Percentiles rank a stretch among this genome's conserved stretches.
phyloP scores from a whole-genome alignment of 2,329 filamentous ascomycete genomes.

The Alternaria postmessia region DNA sequence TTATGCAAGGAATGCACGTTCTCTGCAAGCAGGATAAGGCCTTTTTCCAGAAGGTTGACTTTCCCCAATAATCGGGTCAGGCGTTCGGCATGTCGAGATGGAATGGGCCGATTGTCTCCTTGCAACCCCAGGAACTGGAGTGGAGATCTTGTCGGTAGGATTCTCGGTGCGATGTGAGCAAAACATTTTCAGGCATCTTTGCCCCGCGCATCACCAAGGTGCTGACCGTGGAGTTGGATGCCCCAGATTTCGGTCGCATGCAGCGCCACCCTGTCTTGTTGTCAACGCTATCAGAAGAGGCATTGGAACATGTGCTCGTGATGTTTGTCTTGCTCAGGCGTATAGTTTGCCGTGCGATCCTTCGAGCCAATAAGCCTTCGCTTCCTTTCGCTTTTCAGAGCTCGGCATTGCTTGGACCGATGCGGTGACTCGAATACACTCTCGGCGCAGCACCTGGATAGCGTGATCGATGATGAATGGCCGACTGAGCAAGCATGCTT shows the following conservation, averaged over 20 bases:
- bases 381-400: slow-evolving; percentile 1
- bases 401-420: slow-evolving; percentile 5
- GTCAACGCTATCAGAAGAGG: not conserved
- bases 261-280: slow-evolving; percentile 8
- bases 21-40: not conserved
- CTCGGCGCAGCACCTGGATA: slow-evolving; percentile 1
- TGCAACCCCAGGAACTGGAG: slow-evolving; percentile 7
- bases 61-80: not conserved
- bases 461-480: not conserved
- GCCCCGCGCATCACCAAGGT: not conserved
- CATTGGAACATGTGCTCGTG: slow-evolving; percentile 5
- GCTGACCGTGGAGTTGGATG: not conserved
- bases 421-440: not conserved
- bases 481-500: not conserved
- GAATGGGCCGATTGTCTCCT: slow-evolving; percentile 8
- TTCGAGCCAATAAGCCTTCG: slow-evolving; percentile 15
- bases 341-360: not conserved
- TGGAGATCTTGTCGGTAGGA: slow-evolving; percentile 4
- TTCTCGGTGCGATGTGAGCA: slow-evolving; percentile 2
- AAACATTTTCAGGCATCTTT: not conserved
- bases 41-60: not conserved
- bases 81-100: slow-evolving; percentile 24
- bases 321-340: not conserved
- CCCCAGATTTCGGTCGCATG: slow-evolving; percentile 6
- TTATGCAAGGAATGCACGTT: not conserved